These are phyloP conservation scores for Monosporascus sp. DNA, from an alignment of 2,329 filamentous ascomycete species.

Conservation along the genomic window DNA sequence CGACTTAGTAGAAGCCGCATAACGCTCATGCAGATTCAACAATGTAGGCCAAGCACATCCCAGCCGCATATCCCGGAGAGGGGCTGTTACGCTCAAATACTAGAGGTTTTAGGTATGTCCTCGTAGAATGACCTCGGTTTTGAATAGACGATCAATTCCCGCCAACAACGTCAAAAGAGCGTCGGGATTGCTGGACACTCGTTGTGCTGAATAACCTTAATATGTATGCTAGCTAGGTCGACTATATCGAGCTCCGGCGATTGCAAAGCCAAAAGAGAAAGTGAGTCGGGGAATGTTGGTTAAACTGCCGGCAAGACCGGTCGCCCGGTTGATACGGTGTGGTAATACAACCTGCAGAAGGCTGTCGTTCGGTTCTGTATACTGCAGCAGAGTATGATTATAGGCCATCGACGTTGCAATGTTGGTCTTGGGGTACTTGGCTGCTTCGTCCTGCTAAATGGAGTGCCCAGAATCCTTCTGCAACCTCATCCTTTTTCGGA, in stretches of 20 bases:
- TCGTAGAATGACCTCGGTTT: not conserved
- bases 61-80: not conserved
- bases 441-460: not conserved
- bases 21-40: not conserved
- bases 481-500: not conserved
- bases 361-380: not conserved
- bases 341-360: not conserved
- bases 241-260: no score
- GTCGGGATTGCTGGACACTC: no score
- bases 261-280: no score
- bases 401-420: not conserved
- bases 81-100: not conserved
- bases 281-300: not conserved
- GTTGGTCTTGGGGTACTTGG: not conserved
- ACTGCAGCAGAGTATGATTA: not conserved
- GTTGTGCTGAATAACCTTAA: no score
- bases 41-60: not conserved
- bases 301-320: not conserved
- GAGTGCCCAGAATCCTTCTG: not conserved
- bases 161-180: not conserved
- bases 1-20: not conserved
- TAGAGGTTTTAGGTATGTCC: not conserved
- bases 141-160: not conserved
- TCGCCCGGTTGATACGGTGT: not conserved
- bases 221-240: no score